These are phyloP conservation scores for Fusarium staphyleae DNA, from an alignment of 2,329 filamentous ascomycete genomes.

Conservation along the genomic window DNA sequence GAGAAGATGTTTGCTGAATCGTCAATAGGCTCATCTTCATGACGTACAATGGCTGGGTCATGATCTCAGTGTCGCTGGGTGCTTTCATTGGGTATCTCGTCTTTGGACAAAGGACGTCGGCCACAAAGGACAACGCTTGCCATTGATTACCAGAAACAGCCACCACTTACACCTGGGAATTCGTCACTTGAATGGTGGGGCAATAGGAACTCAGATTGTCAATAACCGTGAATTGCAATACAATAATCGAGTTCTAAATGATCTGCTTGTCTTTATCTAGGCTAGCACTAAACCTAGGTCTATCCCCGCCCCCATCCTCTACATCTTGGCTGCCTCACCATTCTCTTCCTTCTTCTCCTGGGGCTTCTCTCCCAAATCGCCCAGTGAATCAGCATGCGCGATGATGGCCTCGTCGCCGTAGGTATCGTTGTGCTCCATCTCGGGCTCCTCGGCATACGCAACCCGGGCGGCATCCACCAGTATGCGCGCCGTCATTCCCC, in stretches of 20 bases:
- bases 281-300: background rate
- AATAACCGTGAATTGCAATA: background rate
- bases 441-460: constrained; percentile 82
- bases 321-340: constrained; percentile 46
- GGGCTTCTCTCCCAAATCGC: constrained; percentile 54
- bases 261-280: background rate
- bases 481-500: constrained; percentile 93
- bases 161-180: background rate
- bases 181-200: background rate
- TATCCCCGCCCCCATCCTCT: constrained; percentile 5
- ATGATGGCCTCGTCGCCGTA: constrained; percentile 63
- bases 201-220: background rate
- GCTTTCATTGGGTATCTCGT: constrained; percentile 87
- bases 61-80: constrained; percentile 88
- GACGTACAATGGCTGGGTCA: constrained; percentile 99
- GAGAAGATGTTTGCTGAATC: background rate
- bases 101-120: constrained; percentile 75
- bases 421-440: constrained; percentile 74
- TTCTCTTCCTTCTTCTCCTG: constrained; percentile 24
- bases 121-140: constrained; percentile 88
- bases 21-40: constrained; percentile 89
- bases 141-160: constrained; percentile 62
- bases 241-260: background rate
- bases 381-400: constrained; percentile 52
- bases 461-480: constrained; percentile 86